Percentiles rank a stretch among this genome's conserved stretches.
Conservation (phyloP, 176 grass and related monocot genomes). For the Coix lacrymajobi region DNA sequence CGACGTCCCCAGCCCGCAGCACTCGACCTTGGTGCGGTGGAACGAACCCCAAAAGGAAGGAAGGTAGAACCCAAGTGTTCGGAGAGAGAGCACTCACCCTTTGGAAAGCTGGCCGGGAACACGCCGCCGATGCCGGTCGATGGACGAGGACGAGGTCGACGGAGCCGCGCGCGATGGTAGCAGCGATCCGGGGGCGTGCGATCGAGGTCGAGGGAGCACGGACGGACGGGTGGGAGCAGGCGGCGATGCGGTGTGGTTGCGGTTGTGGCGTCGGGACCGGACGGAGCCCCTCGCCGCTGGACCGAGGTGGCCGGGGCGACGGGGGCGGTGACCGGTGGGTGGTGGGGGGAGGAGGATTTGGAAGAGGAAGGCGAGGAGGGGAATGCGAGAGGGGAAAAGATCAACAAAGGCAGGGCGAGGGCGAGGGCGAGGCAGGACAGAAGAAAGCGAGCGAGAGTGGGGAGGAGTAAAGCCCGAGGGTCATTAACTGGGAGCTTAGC, state of each 20-base stretch:
- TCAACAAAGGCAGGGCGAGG: too few species aligned
- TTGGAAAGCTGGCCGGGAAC: neutral
- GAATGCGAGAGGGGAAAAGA: conserved; percentile 14
- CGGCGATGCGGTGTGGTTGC: neutral
- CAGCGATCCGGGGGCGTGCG: conserved; percentile 22
- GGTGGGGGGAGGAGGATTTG: neutral
- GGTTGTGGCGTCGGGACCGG: neutral
- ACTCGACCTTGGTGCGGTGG: neutral
- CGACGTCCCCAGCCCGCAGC: neutral
- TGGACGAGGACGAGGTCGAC: neutral
- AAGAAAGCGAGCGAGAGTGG: neutral
- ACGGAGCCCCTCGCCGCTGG: neutral
- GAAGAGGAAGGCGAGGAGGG: neutral
- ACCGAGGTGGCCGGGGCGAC: neutral
- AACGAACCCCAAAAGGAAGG: neutral
- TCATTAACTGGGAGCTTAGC: neutral
- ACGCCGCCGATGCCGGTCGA: neutral
- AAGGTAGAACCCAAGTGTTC: neutral
- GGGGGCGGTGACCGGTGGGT: conserved; percentile 16
- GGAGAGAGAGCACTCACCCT: neutral
- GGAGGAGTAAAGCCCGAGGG: neutral
- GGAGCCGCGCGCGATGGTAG: neutral
- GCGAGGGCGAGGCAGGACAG: too few species aligned
- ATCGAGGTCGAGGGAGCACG: neutral
- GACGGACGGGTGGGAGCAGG: neutral